These are phyloP conservation scores for Arthrobotrys sphaeroides DNA, from an alignment of 2,329 filamentous ascomycete genomes.

Conservation along the genomic window DNA sequence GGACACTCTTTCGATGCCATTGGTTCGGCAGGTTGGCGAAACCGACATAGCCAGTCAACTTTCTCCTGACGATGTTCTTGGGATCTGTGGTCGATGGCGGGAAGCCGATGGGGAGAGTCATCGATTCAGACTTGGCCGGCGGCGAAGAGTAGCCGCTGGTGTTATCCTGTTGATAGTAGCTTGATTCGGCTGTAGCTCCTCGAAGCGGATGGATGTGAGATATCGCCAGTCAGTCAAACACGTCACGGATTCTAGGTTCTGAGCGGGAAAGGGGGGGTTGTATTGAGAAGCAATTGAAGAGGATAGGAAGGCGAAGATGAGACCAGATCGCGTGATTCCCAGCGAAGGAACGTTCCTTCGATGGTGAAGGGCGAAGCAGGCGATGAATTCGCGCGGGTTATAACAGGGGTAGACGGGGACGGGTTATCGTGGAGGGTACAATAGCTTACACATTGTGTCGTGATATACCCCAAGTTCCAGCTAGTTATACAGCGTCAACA, in stretches of 20 bases:
- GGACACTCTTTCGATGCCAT: constrained; percentile 99
- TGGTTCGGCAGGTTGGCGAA: constrained; percentile 99
- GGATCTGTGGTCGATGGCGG: constrained; percentile 69
- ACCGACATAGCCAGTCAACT: constrained; percentile 97
- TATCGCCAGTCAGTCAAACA: constrained; percentile 51
- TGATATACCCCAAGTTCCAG: constrained; percentile 41
- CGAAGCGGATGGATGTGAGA: constrained; percentile 23
- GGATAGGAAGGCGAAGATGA: neutral
- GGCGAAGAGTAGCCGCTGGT: constrained; percentile 48
- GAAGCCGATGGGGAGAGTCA: constrained; percentile 47
- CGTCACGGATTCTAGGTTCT: constrained; percentile 38
- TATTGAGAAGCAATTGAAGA: constrained; percentile 17
- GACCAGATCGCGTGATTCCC: constrained; percentile 27
- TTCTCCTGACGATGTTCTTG: constrained; percentile 96
- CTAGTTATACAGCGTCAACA: constrained; percentile 21
- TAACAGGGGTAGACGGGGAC: constrained; percentile 20
- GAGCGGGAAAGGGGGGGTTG: neutral
- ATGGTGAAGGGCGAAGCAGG: constrained; percentile 9
- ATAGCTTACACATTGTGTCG: constrained; percentile 52
- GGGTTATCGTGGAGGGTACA: constrained; percentile 3
- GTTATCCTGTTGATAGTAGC: constrained; percentile 49
- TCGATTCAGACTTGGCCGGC: constrained; percentile 42
- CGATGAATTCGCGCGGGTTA: constrained; percentile 32
- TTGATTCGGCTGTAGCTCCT: constrained; percentile 50
- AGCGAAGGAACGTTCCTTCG: constrained; percentile 10